phyloP scores from a whole-genome alignment of 2,329 filamentous ascomycete species.

The Chalara sp. region DNA sequence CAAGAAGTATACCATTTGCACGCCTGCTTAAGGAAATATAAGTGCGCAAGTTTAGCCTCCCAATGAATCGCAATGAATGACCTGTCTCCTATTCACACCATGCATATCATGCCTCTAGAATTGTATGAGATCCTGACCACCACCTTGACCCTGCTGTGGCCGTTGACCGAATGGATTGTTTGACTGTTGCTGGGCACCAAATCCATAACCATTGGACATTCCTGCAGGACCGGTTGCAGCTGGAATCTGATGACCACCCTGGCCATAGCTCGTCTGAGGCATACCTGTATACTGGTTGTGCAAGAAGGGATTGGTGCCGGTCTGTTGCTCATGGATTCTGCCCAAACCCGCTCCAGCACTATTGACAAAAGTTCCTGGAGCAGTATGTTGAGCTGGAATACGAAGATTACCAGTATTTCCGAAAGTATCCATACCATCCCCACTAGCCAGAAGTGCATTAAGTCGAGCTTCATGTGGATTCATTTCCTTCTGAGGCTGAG shows the following conservation, averaged over 20 bases:
- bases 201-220: constrained; percentile 41
- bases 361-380: constrained; percentile 94
- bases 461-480: constrained; percentile 66
- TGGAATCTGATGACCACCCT: constrained; percentile 39
- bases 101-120: constrained; percentile 14
- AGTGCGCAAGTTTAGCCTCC: constrained; percentile 6
- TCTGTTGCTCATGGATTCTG: constrained; percentile 52
- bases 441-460: constrained; percentile 76
- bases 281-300: constrained; percentile 76
- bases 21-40: constrained; percentile 13
- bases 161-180: constrained; percentile 51
- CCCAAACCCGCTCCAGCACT: constrained; percentile 78
- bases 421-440: constrained; percentile 94
- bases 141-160: constrained; percentile 39
- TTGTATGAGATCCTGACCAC: constrained; percentile 25
- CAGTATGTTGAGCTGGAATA: constrained; percentile 93
- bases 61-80: constrained; percentile 8
- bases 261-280: constrained; percentile 51
- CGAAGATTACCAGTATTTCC: constrained; percentile 95
- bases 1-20: constrained; percentile 5
- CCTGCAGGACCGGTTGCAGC: constrained; percentile 51
- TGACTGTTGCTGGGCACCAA: constrained; percentile 30
- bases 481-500: constrained; percentile 36
- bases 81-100: constrained; percentile 1
- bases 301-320: constrained; percentile 82